phyloP scores from a whole-genome alignment of 2,329 filamentous ascomycete species.

The Shiraia sp. region DNA sequence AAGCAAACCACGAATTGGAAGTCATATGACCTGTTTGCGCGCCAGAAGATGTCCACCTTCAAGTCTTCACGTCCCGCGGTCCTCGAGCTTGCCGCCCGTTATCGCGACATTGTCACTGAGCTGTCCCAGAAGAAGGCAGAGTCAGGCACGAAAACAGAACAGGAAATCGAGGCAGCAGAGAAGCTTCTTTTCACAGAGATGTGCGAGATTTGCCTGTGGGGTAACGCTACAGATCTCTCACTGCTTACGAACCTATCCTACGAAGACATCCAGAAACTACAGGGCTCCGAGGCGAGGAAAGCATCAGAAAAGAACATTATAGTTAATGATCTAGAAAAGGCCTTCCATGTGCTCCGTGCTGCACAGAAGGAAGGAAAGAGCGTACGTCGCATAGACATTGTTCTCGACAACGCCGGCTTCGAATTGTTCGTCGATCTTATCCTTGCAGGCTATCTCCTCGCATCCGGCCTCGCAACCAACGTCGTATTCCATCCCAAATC shows the following conservation, averaged over 20 bases:
- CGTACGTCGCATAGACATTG: slow-evolving; percentile 84
- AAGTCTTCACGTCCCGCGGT: slow-evolving; percentile 87
- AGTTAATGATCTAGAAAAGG: slow-evolving; percentile 76
- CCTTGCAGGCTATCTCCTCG: slow-evolving; percentile 85
- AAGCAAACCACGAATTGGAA: slow-evolving; percentile 80
- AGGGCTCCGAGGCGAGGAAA: slow-evolving; percentile 85
- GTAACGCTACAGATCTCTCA: slow-evolving; percentile 92
- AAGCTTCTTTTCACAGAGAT: slow-evolving; percentile 85
- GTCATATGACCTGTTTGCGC: slow-evolving; percentile 83
- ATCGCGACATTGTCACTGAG: slow-evolving; percentile 72
- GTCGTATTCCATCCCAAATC: slow-evolving; percentile 91
- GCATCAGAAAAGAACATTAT: slow-evolving; percentile 89
- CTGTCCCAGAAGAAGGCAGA: slow-evolving; percentile 59
- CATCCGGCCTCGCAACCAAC: slow-evolving; percentile 80
- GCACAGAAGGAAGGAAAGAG: slow-evolving; percentile 65
- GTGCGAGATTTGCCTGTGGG: slow-evolving; percentile 96
- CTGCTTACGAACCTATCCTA: slow-evolving; percentile 88
- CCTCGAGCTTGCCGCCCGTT: slow-evolving; percentile 77
- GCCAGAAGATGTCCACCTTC: slow-evolving; percentile 91
- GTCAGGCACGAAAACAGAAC: slow-evolving; percentile 49
- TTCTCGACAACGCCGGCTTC: slow-evolving; percentile 96
- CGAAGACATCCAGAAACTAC: slow-evolving; percentile 95
- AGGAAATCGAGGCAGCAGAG: slow-evolving; percentile 68
- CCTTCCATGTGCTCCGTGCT: slow-evolving; percentile 69
- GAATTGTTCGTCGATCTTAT: slow-evolving; percentile 96